phyloP scores from a whole-genome alignment of 345 rosid genomes.

The Lumnitzera racemosa region DNA sequence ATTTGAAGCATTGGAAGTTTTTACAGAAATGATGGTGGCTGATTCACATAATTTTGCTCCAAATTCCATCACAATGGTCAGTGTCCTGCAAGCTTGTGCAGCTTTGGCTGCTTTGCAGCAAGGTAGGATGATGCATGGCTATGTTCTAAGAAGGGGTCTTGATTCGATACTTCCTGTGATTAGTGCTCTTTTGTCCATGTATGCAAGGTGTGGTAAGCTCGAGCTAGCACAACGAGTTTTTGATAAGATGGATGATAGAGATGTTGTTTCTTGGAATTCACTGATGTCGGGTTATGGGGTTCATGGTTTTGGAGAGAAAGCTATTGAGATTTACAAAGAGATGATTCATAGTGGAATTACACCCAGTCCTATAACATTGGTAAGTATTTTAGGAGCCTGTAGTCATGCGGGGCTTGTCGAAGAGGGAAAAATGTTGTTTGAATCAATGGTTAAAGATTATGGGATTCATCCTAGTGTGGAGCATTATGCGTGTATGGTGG shows the following conservation, averaged over 20 bases:
- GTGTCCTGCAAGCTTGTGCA: constrained; percentile 92
- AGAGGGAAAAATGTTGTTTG: constrained; percentile 60
- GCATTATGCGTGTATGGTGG: constrained; percentile 98
- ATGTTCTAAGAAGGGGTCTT: constrained; percentile 62
- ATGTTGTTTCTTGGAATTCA: constrained; percentile 83
- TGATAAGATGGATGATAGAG: constrained; percentile 54
- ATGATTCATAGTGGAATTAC: constrained; percentile 52
- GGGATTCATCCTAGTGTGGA: constrained; percentile 56
- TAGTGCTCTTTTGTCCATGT: constrained; percentile 75
- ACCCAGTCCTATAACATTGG: constrained; percentile 60
- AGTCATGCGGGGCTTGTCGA: constrained; percentile 88
- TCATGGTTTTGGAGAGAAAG: constrained; percentile 75
- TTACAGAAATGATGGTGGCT: constrained; percentile 51
- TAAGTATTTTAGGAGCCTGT: constrained; percentile 85
- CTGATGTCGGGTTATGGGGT: constrained; percentile 76
- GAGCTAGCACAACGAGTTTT: constrained; percentile 59
- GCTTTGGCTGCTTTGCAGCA: constrained; percentile 76
- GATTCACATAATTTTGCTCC: constrained; percentile 40
- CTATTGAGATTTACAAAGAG: constrained; percentile 50
- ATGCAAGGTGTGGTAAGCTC: constrained; percentile 74
- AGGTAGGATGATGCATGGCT: constrained; percentile 79
- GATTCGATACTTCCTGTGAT: constrained; percentile 69
- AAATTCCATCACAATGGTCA: constrained; percentile 79
- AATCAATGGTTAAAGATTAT: constrained; percentile 52
- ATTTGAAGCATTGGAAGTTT: constrained; percentile 59